Evolutionary conservation across 805 yeast genomes (phyloP), one percentile per base, ranked within the genome.

Genomic region (Monosporozyma siamensis): DNA sequence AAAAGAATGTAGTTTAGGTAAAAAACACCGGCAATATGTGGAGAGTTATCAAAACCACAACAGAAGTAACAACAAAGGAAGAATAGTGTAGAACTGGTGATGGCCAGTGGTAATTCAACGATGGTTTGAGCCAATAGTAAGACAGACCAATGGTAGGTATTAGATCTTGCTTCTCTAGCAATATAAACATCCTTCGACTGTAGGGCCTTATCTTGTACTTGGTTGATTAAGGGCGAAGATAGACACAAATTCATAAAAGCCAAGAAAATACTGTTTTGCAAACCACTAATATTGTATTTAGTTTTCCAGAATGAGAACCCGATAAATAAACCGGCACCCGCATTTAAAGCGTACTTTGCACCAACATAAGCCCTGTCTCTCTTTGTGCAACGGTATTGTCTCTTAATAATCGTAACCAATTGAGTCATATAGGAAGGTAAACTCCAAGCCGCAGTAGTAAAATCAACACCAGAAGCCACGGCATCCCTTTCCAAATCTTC

Each of bases 221-320:
- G 87, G 53, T 82, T 78, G 39, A 76, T 63, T 63, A 67, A 71
- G 14, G 85, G 78, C 24, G 77, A 74, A 32, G 77, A 68, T 39
- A 76, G 55, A 51, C 81, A 73, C 53, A 79, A 67, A 37, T 80
- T 66, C 68, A 82, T 66, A 53, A 82, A 78, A 38, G 74, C 69
- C 42, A 76, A 70, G 57, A 82, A 77, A 71, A 80, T 69, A 52
- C 74, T 70, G 59, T 80, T 74, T 56, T 72, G 80, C 58, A 80
- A 67, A 47, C 84, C 85, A 41, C 71, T 68, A 34, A 75, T 53
- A 22, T 74, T 61, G 38, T 67, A 63, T 43, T 70, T 72, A 32
- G 80, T 72, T 46, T 78, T 69, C 71, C 75, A 80, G 65, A 80
- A 85, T 1, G 82, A 69, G 58, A 86, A 85, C 30, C 95, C 95